A percentile compares a stretch with the other conserved stretches of the same genome.
phyloP scores from a whole-genome alignment of 768 basidiomycete species.

The Lentinula aciculospora region DNA sequence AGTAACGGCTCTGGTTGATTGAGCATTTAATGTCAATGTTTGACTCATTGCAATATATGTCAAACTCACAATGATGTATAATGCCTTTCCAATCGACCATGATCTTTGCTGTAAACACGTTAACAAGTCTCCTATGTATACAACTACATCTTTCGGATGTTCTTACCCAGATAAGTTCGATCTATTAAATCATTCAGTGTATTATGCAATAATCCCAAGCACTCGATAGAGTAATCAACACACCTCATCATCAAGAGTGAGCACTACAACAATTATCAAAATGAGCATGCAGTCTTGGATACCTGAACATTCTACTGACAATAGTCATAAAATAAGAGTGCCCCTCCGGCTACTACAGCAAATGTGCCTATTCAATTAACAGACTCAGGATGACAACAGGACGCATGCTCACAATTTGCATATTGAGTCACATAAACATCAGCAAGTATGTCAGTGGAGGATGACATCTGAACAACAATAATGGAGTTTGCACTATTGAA shows the following conservation, averaged over 20 bases:
- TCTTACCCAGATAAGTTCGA: constrained; percentile 52
- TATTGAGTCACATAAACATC: background rate
- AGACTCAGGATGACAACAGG: background rate
- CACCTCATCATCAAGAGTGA: background rate
- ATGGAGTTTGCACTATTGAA: too few species aligned
- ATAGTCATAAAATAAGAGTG: background rate
- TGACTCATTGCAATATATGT: background rate
- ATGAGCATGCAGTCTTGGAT: background rate
- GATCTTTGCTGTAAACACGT: constrained; percentile 31
- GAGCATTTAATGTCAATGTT: too few species aligned
- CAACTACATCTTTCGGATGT: background rate
- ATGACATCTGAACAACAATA: background rate
- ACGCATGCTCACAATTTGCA: background rate
- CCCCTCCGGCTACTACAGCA: background rate
- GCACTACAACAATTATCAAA: background rate
- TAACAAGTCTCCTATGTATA: background rate
- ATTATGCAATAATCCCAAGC: background rate
- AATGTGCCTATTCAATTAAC: background rate
- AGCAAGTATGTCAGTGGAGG: background rate
- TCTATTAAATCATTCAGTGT: constrained; percentile 21
- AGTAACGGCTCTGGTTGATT: constrained; percentile 54
- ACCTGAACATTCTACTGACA: background rate
- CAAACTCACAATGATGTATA: constrained; percentile 46
- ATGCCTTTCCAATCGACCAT: constrained; percentile 47
- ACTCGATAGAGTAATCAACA: background rate